These are phyloP conservation scores for Crithidia fasciculata DNA, from an alignment of 208 protist genomes.

Conservation along the genomic window DNA sequence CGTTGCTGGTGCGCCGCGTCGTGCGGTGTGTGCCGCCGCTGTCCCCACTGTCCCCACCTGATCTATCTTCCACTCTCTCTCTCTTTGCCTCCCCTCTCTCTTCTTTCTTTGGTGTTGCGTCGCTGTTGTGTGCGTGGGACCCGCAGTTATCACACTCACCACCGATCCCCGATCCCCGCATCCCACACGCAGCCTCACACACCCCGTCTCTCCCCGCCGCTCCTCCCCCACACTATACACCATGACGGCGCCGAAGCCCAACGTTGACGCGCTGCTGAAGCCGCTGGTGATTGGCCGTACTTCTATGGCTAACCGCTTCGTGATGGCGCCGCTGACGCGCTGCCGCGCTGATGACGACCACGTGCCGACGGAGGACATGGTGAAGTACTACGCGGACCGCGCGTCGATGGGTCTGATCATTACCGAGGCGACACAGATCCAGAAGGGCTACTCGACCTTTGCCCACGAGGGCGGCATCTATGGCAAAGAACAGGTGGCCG, in stretches of 20 bases:
- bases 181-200: too few relatives aligned
- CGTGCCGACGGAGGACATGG: constrained; percentile 48
- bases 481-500: constrained; percentile 54
- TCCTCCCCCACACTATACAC: not conserved
- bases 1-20: too few relatives aligned
- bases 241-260: not conserved
- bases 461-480: constrained; percentile 64
- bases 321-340: constrained; percentile 76
- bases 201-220: not conserved
- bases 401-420: constrained; percentile 74
- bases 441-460: constrained; percentile 52
- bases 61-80: too few relatives aligned
- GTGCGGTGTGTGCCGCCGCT: too few relatives aligned
- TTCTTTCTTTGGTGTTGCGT: too few relatives aligned
- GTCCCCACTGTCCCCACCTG: too few relatives aligned
- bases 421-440: constrained; percentile 65
- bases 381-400: constrained; percentile 74
- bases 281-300: constrained; percentile 45
- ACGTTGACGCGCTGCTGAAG: constrained; percentile 24
- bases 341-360: constrained; percentile 50
- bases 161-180: too few relatives aligned
- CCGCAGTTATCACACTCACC: too few relatives aligned
- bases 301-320: constrained; percentile 59
- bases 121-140: too few relatives aligned
- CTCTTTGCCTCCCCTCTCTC: too few relatives aligned